Evolutionary conservation across 371 early-diverging fungal species (phyloP).

Genomic region (Mucor ambiguus): DNA sequence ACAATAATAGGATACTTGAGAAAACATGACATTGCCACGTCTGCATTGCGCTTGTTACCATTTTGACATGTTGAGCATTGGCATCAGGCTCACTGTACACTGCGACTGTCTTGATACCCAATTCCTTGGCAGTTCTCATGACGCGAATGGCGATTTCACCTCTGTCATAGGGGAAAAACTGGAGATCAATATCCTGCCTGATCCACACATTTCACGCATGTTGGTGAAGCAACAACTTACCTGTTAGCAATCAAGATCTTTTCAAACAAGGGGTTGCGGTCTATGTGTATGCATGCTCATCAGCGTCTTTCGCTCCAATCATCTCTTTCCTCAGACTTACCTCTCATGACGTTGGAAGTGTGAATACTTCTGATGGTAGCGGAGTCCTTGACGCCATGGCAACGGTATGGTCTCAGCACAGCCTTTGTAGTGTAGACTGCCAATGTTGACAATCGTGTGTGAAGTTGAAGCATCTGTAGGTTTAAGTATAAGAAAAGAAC

Average conservation of each 20-base stretch:
- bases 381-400: slow-evolving; percentile 5
- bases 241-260: slow-evolving; percentile 90
- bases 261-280: slow-evolving; percentile 76
- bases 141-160: slow-evolving; percentile 93
- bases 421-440: slow-evolving; percentile 2
- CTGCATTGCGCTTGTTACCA: slow-evolving; percentile 45
- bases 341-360: slow-evolving; percentile 6
- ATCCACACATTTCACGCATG: not conserved
- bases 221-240: slow-evolving; percentile 25
- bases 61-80: slow-evolving; percentile 78
- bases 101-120: slow-evolving; percentile 56
- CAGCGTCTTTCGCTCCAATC: not conserved
- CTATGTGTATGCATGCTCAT: slow-evolving; percentile 23
- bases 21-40: not conserved
- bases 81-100: slow-evolving; percentile 76
- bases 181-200: not conserved
- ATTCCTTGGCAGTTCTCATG: slow-evolving; percentile 73
- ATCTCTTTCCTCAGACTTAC: not conserved
- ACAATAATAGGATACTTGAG: slow-evolving; percentile 2
- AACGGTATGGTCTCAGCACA: slow-evolving; percentile 2
- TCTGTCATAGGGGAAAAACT: slow-evolving; percentile 26
- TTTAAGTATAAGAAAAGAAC: not conserved
- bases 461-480: slow-evolving; percentile 9
- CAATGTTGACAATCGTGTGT: slow-evolving; percentile 9
- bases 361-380: slow-evolving; percentile 15